A percentile compares a stretch with the other conserved stretches of the same genome.
These are phyloP conservation scores for Globisporangium cederbergense DNA, from an alignment of 352 stramenopile species.

Conservation along the genomic window DNA sequence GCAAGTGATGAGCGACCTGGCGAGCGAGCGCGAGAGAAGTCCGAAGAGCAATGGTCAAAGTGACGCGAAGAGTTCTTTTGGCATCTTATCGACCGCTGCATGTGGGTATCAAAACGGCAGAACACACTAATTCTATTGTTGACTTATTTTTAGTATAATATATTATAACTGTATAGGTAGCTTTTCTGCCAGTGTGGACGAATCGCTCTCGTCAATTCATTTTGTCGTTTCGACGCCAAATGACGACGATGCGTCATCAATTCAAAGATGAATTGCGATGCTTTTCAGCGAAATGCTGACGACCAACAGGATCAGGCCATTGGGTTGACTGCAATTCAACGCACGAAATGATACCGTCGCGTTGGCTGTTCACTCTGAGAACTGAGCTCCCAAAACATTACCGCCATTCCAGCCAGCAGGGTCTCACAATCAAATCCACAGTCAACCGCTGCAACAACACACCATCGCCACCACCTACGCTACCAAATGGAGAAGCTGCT, in stretches of 20 bases:
- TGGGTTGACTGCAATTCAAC: too few species aligned
- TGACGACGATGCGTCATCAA: not conserved
- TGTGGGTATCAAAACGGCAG: not conserved
- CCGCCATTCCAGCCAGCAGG: constrained; percentile 1
- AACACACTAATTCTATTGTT: not conserved
- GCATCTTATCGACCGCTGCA: not conserved
- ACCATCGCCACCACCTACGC: not conserved
- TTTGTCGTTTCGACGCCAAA: not conserved
- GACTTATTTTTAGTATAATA: not conserved
- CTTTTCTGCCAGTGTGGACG: not conserved
- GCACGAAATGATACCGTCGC: not conserved
- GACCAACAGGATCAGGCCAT: too few species aligned
- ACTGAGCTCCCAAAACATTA: too few species aligned
- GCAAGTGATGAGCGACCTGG: not conserved
- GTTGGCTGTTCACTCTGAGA: not conserved
- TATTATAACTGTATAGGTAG: not conserved
- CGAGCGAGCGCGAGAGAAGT: not conserved
- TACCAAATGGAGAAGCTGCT: constrained; percentile 9
- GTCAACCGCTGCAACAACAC: not conserved
- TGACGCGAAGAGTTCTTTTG: constrained; percentile 4
- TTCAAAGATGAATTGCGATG: too few species aligned
- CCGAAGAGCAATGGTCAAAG: constrained; percentile 3
- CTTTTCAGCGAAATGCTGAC: too few species aligned
- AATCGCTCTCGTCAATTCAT: not conserved
- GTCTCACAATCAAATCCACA: not conserved